Evolutionary conservation across 495 filamentous ascomycete species (phyloP), one percentile per base, ranked within the genome.

Genomic region (Penicillium daleae): DNA sequence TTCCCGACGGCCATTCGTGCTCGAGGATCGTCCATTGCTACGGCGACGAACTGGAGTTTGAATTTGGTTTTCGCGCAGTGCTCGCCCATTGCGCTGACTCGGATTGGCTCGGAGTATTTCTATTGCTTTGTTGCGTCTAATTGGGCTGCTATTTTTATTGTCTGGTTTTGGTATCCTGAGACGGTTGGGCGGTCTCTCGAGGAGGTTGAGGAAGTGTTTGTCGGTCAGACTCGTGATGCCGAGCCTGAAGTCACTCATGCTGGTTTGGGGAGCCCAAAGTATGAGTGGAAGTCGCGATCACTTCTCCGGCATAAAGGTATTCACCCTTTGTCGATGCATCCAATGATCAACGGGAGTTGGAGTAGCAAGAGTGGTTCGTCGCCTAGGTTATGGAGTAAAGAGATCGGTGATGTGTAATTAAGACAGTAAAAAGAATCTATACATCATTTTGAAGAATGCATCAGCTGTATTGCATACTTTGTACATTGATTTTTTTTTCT

Each of bases 21-120:
- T 37, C 80, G 80, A 32, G 82, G 81, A 7, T 82, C 83, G 44
- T 77, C 83, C 0, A 49, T 85, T 8, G 74, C 82, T 4, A 83
- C 84, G 10, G 77, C 81, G 42, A 79, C 80, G 7, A 85, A 85
- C 65, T 86, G 84, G 74, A 80, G 76, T 51, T 70, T 84, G 17
- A 86, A 81, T 56, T 69, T 85, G 59, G 59, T 87, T 32, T 83
- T 87, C 56, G 80, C 79, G 8, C 85, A 86, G 62, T 83, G 78
- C 56, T 79, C 83, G 8, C 85, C 85, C 0, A 80, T 84, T 46
- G 84, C 83, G 0, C 65, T 86, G 32, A 76, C 73, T 0, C 61
- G 55, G 4, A 70, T 85, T 15, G 80, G 79, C 0, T 82, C 76
- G 60, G 76, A 77, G 22, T 86, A 83, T 61, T 84, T 85, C 27